Percentiles rank a stretch among this genome's conserved stretches.
These are phyloP conservation scores for Saccharomyces pastorianus DNA, from an alignment of 1,139 yeast genomes.

Conservation along the genomic window DNA sequence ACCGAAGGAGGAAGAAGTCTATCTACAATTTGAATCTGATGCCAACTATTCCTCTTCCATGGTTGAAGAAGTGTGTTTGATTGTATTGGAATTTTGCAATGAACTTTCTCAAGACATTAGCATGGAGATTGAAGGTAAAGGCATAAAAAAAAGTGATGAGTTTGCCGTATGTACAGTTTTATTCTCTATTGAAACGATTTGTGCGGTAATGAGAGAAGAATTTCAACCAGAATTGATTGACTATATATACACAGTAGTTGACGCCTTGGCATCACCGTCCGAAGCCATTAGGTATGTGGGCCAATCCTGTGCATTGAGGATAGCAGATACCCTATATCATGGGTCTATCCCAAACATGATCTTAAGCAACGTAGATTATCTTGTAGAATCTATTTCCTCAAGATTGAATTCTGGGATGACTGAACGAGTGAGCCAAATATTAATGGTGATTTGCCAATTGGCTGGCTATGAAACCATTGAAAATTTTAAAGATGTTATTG, in stretches of 20 bases:
- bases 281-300: constrained; percentile 41
- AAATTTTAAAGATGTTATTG: constrained; percentile 63
- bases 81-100: constrained; percentile 24
- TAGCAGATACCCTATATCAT: constrained; percentile 50
- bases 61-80: background rate
- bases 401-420: constrained; percentile 63
- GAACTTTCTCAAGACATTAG: constrained; percentile 22
- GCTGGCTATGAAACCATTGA: constrained; percentile 62
- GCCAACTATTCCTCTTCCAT: background rate
- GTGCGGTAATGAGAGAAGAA: constrained; percentile 34
- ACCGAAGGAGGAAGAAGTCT: constrained; percentile 17
- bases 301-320: constrained; percentile 36
- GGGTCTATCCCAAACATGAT: constrained; percentile 51
- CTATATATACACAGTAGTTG: constrained; percentile 47
- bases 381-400: constrained; percentile 66
- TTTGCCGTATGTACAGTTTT: constrained; percentile 21
- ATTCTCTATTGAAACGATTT: constrained; percentile 37
- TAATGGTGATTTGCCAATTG: constrained; percentile 56
- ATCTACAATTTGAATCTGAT: constrained; percentile 25
- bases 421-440: constrained; percentile 63
- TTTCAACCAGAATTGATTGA: constrained; percentile 48
- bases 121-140: constrained; percentile 9
- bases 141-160: constrained; percentile 12
- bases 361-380: constrained; percentile 65
- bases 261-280: constrained; percentile 44